phyloP scores from a whole-genome alignment of 2,329 filamentous ascomycete genomes.

The Trichocomaceae sp. region DNA sequence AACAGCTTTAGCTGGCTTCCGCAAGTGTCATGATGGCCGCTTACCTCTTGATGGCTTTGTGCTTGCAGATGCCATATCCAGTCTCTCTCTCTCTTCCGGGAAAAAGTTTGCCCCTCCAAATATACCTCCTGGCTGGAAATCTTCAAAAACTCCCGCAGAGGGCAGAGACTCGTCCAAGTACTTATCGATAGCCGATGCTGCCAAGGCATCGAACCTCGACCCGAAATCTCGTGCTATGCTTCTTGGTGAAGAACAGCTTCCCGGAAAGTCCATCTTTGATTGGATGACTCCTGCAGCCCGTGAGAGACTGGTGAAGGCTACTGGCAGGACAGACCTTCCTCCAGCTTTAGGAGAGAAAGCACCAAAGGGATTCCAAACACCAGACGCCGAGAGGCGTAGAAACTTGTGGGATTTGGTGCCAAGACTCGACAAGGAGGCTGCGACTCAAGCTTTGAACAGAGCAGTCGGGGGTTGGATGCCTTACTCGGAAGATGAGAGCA shows the following conservation, averaged over 20 bases:
- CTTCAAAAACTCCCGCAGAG: conserved; percentile 46
- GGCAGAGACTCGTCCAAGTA: conserved; percentile 40
- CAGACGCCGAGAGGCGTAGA: conserved; percentile 57
- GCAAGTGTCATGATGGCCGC: conserved; percentile 76
- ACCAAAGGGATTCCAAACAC: conserved; percentile 57
- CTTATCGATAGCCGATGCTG: conserved; percentile 67
- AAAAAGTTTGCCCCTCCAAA: conserved; percentile 41
- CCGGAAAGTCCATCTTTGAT: conserved; percentile 93
- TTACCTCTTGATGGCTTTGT: conserved; percentile 75
- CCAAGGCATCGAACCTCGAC: conserved; percentile 68
- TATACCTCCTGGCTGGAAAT: conserved; percentile 59
- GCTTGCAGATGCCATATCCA: conserved; percentile 51
- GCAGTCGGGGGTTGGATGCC: conserved; percentile 66
- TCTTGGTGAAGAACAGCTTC: conserved; percentile 72
- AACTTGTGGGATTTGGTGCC: conserved; percentile 56
- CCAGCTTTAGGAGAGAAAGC: conserved; percentile 66
- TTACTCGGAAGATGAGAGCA: conserved; percentile 74
- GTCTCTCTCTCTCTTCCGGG: conserved; percentile 42
- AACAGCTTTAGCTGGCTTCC: conserved; percentile 42
- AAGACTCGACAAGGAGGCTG: conserved; percentile 58
- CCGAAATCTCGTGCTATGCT: conserved; percentile 69
- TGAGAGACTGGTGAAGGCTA: conserved; percentile 66
- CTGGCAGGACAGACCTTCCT: conserved; percentile 71
- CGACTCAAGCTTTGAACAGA: conserved; percentile 61
- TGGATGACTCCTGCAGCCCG: conserved; percentile 74